Percentiles rank a stretch among this genome's conserved stretches.
These are phyloP conservation scores for Penicillium canescens DNA, from an alignment of 495 filamentous ascomycete genomes.

Conservation along the genomic window DNA sequence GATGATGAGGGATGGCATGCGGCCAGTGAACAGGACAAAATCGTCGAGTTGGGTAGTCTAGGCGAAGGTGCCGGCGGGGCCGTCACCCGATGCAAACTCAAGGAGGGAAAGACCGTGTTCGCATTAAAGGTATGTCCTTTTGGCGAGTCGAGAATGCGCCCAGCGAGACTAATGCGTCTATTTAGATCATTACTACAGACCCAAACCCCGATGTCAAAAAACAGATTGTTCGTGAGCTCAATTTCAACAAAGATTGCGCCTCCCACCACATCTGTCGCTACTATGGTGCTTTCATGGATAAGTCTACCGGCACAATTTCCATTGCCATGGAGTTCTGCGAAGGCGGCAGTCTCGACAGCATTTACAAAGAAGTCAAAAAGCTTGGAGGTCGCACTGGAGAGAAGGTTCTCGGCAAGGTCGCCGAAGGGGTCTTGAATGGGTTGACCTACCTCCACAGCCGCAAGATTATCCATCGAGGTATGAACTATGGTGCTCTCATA, in stretches of 20 bases:
- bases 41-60: constrained; percentile 83
- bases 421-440: constrained; percentile 91
- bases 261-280: constrained; percentile 95
- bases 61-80: constrained; percentile 96
- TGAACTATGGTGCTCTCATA: not conserved
- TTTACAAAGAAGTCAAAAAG: constrained; percentile 96
- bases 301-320: constrained; percentile 88
- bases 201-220: constrained; percentile 97
- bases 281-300: constrained; percentile 94
- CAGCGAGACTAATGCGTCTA: constrained; percentile 13
- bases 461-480: constrained; percentile 93
- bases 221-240: constrained; percentile 92
- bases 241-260: constrained; percentile 96
- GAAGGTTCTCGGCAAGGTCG: constrained; percentile 97
- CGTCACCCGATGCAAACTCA: constrained; percentile 85
- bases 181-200: constrained; percentile 93
- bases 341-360: constrained; percentile 89
- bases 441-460: constrained; percentile 94
- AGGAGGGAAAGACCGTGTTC: constrained; percentile 91
- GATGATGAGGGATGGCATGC: constrained; percentile 95
- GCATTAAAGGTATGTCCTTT: constrained; percentile 78
- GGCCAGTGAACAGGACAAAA: constrained; percentile 82
- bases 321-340: constrained; percentile 99
- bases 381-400: constrained; percentile 93
- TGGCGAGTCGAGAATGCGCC: constrained; percentile 4